Base-by-base conservation (phyloP, 75 land plant species). In the Picea glauca region DNA sequence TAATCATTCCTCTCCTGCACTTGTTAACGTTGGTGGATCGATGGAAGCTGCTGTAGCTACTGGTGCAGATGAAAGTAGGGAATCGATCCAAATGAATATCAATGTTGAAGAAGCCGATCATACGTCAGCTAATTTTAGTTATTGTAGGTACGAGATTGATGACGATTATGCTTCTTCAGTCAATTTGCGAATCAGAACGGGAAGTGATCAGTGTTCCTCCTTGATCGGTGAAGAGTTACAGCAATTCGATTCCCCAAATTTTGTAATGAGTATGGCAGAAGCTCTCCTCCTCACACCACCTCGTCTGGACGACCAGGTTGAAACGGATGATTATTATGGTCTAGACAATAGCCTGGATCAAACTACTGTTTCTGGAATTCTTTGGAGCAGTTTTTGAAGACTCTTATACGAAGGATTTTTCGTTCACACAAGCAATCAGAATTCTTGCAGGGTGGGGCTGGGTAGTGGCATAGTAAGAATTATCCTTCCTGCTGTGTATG, bases 211-310 rank as follows among this genome's bases (percentile, higher is more conserved):
- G 0, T 33, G 12, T 9, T 9, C 12, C 11, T 50, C 11, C 56
- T 50, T 50, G 56, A 8, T 50, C 56, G 78, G 74, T 9, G 78
- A 77, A 74, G 78, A 77, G 15, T 6, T 77, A 17, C 31, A 26
- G 14, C 70, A 35, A 35, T 77, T 77, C 3, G 35, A 77, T 6
- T 60, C 66, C 13, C 78, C 78, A 4, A 77, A 67, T 77, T n/a
- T 77, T 8, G 78, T 77, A 13, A 64, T 38, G 43, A 65, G 74
- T 67, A 73, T 77, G 78, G 78, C 78, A 15, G 30, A 77, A 75
- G 78, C 78, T 14, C 30, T 77, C 17, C 78, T 77, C 12, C 35
- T 77, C 18, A 38, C 77, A 11, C 78, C 78, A 0, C 78, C 78
- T 64, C 78, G 66, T 3, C 15, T 75, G 2, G 67, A 58, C 15